Evolutionary conservation across 176 grass and related monocot genomes (phyloP).

Genomic region (Echinochloa phyllopogon): DNA sequence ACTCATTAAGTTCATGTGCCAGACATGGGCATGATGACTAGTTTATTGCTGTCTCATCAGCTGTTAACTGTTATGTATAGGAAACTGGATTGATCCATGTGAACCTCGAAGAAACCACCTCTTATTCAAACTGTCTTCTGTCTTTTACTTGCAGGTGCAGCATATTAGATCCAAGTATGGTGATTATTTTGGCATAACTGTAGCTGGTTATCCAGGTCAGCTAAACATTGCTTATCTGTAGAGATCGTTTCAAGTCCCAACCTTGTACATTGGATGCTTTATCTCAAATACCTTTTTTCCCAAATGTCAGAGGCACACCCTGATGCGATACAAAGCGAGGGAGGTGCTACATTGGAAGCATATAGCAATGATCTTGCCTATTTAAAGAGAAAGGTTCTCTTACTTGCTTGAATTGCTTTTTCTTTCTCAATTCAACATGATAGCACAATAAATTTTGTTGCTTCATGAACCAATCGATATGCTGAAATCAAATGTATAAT

Average conservation of each 20-base stretch:
- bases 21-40: neutral
- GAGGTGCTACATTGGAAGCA: slow-evolving; percentile 69
- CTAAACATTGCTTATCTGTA: slow-evolving; percentile 19
- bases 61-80: slow-evolving; percentile 13
- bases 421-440: slow-evolving; percentile 6
- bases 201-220: slow-evolving; percentile 91
- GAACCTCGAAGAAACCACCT: neutral
- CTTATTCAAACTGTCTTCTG: slow-evolving; percentile 25
- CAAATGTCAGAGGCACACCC: slow-evolving; percentile 86
- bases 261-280: slow-evolving; percentile 7
- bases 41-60: neutral
- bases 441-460: slow-evolving; percentile 25
- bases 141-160: slow-evolving; percentile 66
- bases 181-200: slow-evolving; percentile 90
- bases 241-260: slow-evolving; percentile 10
- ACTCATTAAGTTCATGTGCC: neutral
- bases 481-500: slow-evolving; percentile 18
- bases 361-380: slow-evolving; percentile 85
- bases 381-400: slow-evolving; percentile 81
- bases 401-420: slow-evolving; percentile 30
- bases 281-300: slow-evolving; percentile 3
- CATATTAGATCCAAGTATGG: slow-evolving; percentile 75
- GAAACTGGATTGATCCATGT: slow-evolving; percentile 10
- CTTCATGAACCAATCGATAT: slow-evolving; percentile 1
- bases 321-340: slow-evolving; percentile 72